Evolutionary conservation across 1,284 basidiomycete genomes (phyloP).

Genomic region (Microbotryum violaceum): DNA sequence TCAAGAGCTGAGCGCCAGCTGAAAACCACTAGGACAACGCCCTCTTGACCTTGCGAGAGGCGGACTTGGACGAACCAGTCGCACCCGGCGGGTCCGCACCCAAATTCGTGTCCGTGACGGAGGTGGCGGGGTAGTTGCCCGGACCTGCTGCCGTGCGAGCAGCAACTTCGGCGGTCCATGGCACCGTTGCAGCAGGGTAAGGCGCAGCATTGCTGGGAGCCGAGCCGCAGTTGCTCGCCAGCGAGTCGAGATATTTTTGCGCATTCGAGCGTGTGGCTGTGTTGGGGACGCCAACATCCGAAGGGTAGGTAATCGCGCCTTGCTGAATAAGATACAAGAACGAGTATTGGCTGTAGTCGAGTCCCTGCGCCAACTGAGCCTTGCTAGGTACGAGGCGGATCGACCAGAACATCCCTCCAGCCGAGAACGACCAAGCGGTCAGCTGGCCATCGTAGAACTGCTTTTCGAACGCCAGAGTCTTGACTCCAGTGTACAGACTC

Average conservation of each 20-base stretch:
- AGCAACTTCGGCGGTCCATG: slow-evolving; percentile 18
- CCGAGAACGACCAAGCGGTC: slow-evolving; percentile 11
- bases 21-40: background rate
- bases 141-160: slow-evolving; percentile 10
- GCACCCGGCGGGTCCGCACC: background rate
- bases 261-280: slow-evolving; percentile 15
- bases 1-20: background rate
- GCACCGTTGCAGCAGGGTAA: slow-evolving; percentile 7
- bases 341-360: slow-evolving; percentile 22
- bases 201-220: slow-evolving; percentile 21
- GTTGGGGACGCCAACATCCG: slow-evolving; percentile 7
- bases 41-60: background rate
- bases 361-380: slow-evolving; percentile 14
- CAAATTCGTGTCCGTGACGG: background rate
- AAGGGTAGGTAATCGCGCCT: slow-evolving; percentile 12
- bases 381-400: slow-evolving; percentile 1
- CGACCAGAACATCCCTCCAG: too few relatives aligned
- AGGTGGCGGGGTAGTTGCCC: slow-evolving; percentile 14
- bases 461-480: slow-evolving; percentile 32
- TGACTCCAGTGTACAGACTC: slow-evolving; percentile 35
- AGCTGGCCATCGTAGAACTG: slow-evolving; percentile 35
- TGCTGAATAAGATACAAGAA: background rate
- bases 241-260: slow-evolving; percentile 9
- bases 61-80: background rate
- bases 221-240: slow-evolving; percentile 17